Evolutionary conservation across 495 filamentous ascomycete species (phyloP).

Genomic region (Aspergillus cristatus): DNA sequence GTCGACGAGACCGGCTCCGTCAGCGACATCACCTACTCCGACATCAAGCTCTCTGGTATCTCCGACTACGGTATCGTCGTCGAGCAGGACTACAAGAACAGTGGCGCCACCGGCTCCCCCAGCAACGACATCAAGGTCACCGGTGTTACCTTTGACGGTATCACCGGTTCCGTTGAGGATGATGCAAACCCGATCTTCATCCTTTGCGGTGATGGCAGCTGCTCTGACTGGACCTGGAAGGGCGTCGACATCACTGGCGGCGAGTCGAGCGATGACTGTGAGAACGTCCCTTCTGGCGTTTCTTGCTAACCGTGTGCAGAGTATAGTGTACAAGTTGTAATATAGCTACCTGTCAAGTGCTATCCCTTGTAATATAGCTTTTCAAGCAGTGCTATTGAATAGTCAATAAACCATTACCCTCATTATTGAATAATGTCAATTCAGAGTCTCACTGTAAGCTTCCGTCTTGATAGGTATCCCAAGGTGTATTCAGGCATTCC

Average conservation of each 20-base stretch:
- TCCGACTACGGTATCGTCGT: slow-evolving; percentile 38
- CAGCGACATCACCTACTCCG: slow-evolving; percentile 32
- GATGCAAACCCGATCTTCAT: slow-evolving; percentile 41
- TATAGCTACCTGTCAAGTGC: too few species aligned
- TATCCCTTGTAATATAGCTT: too few species aligned
- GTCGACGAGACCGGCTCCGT: slow-evolving; percentile 31
- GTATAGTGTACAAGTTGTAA: too few species aligned
- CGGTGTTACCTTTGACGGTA: slow-evolving; percentile 28
- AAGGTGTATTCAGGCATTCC: too few species aligned
- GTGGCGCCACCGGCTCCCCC: slow-evolving; percentile 34
- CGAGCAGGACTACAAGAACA: slow-evolving; percentile 43
- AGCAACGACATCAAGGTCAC: slow-evolving; percentile 35
- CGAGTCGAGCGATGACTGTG: slow-evolving; percentile 28
- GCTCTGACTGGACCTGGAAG: slow-evolving; percentile 36
- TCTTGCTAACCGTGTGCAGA: slow-evolving; percentile 20
- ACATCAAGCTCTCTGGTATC: slow-evolving; percentile 33
- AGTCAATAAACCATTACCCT: too few species aligned
- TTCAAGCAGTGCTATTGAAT: too few species aligned
- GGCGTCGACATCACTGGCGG: slow-evolving; percentile 41
- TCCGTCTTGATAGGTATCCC: too few species aligned
- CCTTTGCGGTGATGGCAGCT: slow-evolving; percentile 37
- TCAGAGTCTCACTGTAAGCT: too few species aligned
- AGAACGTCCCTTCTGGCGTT: slow-evolving; percentile 29
- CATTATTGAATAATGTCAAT: too few species aligned
- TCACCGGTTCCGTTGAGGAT: slow-evolving; percentile 32